These are phyloP conservation scores for Chaetomiaceae sp. DNA, from an alignment of 2,329 filamentous ascomycete species.

Conservation along the genomic window DNA sequence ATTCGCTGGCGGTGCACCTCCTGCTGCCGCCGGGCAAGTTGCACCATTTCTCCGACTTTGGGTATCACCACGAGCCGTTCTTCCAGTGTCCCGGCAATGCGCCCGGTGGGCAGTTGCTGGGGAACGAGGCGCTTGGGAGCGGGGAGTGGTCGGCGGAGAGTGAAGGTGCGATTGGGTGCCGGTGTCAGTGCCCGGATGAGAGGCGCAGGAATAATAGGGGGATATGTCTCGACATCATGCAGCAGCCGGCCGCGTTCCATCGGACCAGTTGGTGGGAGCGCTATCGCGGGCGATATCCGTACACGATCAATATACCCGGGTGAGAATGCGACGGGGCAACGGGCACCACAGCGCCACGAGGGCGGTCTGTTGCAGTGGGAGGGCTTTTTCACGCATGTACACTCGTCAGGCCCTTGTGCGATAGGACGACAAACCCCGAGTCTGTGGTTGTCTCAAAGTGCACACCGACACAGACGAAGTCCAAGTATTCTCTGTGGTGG, in stretches of 20 bases:
- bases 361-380: no score
- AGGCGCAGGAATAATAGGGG: constrained; percentile 17
- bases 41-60: constrained; percentile 40
- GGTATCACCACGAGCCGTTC: constrained; percentile 35
- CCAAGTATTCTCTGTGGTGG: no score
- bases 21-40: constrained; percentile 35
- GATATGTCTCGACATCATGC: constrained; percentile 17
- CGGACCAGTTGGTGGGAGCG: constrained; percentile 12
- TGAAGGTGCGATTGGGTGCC: constrained; percentile 35
- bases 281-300: constrained; percentile 12
- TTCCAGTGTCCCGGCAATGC: constrained; percentile 34
- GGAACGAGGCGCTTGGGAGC: constrained; percentile 28
- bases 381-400: no score
- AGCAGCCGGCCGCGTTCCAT: constrained; percentile 11
- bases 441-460: no score
- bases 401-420: no score
- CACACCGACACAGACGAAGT: no score
- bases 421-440: no score
- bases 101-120: constrained; percentile 31
- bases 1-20: constrained; percentile 38
- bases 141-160: constrained; percentile 26
- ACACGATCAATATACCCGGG: constrained; percentile 12
- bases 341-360: no score
- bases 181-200: constrained; percentile 31
- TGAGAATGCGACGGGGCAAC: no score